Base-by-base conservation (phyloP, 129 eudicot genomes). In the Logfia minima region DNA sequence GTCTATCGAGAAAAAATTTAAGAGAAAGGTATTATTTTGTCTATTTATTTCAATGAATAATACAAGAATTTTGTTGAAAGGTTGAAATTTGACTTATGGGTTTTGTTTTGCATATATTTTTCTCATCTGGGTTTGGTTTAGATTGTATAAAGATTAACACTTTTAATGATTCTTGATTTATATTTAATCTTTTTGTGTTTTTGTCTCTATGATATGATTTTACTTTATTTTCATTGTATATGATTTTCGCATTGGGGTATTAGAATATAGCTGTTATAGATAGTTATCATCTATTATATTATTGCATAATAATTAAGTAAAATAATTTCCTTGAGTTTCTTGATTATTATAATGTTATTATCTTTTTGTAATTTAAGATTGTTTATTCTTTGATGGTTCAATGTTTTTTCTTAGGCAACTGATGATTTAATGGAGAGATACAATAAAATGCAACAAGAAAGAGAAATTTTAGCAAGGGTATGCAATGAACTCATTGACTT, bases 401-500 rank as follows among this genome's bases (percentile, higher is more conserved):
- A 58, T 60, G 63, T 28, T 58, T 43, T 71, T 22, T 71, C 77
- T 63, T 89, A 90, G 90, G 67, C 71, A 14, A 82, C 76, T 8
- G 71, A 82, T 79, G 82, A 86, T 45, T 88, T 58, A 75, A 21
- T 60, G 71, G 86, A 82, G 56, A 60, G 8, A 31, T 75, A 75
- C 14, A 69, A 78, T 68, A 84, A 35, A 79, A 63, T 88, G 60
- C 79, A 84, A 9, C 68, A 84, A 14, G 16, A 80, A 65, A 74
- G 65, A 16, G 76, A 86, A 31, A 14, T 35, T 13, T 77, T 90
- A 8, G 55, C 21, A 66, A 59, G 26, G 86, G 96, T 88, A 32
- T 72, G 87, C 67, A 64, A 32, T 67, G 21, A 56, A 29, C 78
- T 70, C 72, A 72, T 61, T 23, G 51, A 55, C 63, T 83, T 62